phyloP scores from a whole-genome alignment of 2,329 filamentous ascomycete species.

The Talaromyces sp. region DNA sequence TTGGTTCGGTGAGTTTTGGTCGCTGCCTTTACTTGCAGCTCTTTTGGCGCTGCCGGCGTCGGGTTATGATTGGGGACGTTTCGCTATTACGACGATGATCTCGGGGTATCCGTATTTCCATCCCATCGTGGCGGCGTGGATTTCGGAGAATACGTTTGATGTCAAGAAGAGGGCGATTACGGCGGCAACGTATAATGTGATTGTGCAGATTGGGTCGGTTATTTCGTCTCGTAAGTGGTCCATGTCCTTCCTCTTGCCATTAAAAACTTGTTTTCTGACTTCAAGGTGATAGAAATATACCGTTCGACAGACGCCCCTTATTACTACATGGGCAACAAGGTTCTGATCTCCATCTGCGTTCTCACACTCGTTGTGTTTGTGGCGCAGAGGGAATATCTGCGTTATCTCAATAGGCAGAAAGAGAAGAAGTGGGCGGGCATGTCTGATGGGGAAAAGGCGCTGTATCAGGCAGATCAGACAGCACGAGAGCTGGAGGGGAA shows the following conservation, averaged over 20 bases:
- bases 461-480: slow-evolving; percentile 45
- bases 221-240: slow-evolving; percentile 24
- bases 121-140: slow-evolving; percentile 37
- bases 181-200: slow-evolving; percentile 30
- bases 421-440: slow-evolving; percentile 44
- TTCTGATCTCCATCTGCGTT: slow-evolving; percentile 49
- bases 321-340: slow-evolving; percentile 52
- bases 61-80: slow-evolving; percentile 47
- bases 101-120: slow-evolving; percentile 54
- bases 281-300: slow-evolving; percentile 42
- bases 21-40: slow-evolving; percentile 47
- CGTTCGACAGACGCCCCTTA: slow-evolving; percentile 47
- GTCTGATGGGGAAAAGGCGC: slow-evolving; percentile 41
- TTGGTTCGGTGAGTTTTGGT: slow-evolving; percentile 49
- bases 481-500: slow-evolving; percentile 47
- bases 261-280: too few species aligned
- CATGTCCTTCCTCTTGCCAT: too few species aligned
- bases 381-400: slow-evolving; percentile 42
- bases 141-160: slow-evolving; percentile 26
- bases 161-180: slow-evolving; percentile 27
- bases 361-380: slow-evolving; percentile 46
- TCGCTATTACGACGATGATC: slow-evolving; percentile 47
- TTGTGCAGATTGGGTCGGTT: slow-evolving; percentile 27
- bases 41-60: slow-evolving; percentile 42
- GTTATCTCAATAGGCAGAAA: slow-evolving; percentile 48